Conservation (phyloP, 2,329 filamentous ascomycete species). For the Fusarium ambrosium region DNA sequence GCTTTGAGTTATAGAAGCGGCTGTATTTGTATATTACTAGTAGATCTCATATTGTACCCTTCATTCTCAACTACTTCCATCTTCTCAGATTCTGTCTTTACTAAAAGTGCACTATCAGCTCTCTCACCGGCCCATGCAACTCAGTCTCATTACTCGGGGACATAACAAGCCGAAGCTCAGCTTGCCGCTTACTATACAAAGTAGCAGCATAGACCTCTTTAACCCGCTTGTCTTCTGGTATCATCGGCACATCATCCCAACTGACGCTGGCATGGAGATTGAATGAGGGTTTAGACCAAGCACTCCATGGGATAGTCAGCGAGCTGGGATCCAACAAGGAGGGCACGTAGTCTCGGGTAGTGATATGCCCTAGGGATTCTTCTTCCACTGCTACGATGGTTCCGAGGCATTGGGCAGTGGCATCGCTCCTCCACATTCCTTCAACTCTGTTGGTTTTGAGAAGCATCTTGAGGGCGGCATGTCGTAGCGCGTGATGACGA, state of each 20-base stretch:
- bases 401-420: constrained; percentile 31
- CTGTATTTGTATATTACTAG: not conserved
- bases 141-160: not conserved
- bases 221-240: constrained; percentile 5
- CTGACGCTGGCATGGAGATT: not conserved
- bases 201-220: not conserved
- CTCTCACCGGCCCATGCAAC: not conserved
- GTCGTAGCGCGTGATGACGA: constrained; percentile 44
- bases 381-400: constrained; percentile 37
- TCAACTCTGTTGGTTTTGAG: constrained; percentile 41
- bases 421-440: constrained; percentile 47
- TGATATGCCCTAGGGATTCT: not conserved
- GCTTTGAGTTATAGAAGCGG: not conserved
- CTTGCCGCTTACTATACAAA: not conserved
- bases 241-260: not conserved
- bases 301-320: not conserved
- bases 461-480: constrained; percentile 40
- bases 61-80: not conserved
- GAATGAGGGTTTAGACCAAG: not conserved
- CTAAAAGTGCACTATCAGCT: not conserved
- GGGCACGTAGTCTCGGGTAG: not conserved
- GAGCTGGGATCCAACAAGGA: not conserved
- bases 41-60: not conserved
- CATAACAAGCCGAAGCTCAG: not conserved
- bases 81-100: not conserved